These are phyloP conservation scores for Cucurbita argyrosperma DNA, from an alignment of 306 rosid species.

Conservation along the genomic window DNA sequence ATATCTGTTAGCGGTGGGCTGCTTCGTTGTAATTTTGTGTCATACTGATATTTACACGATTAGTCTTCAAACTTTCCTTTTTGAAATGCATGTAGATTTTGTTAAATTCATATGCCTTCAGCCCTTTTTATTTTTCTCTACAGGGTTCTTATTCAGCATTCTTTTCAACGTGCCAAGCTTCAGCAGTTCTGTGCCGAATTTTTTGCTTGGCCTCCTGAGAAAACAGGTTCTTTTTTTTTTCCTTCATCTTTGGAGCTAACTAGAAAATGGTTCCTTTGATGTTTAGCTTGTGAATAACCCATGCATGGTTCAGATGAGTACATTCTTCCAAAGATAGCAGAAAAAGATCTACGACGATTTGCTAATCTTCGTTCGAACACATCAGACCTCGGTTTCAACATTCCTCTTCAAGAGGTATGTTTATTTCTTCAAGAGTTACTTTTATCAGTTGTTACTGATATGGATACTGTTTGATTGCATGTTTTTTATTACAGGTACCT, in stretches of 20 bases:
- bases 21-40: background rate
- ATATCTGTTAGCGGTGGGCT: no score
- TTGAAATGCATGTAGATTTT: background rate
- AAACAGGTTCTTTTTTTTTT: constrained; percentile 44
- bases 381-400: constrained; percentile 38
- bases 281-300: background rate
- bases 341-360: constrained; percentile 55
- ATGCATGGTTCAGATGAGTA: constrained; percentile 41
- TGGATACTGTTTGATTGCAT: no score
- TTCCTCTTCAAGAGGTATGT: constrained; percentile 44
- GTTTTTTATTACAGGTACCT: constrained; percentile 31
- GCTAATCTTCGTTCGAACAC: constrained; percentile 49
- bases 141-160: constrained; percentile 48
- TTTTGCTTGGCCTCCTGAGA: constrained; percentile 59
- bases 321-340: constrained; percentile 70
- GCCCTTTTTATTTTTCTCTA: constrained; percentile 9
- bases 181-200: constrained; percentile 45
- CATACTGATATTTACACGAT: background rate
- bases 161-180: constrained; percentile 42
- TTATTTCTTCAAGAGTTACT: background rate
- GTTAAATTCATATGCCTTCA: background rate
- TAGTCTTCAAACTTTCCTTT: background rate
- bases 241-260: background rate
- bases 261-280: background rate
- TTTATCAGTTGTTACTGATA: background rate